Base-by-base conservation (phyloP, 2,329 filamentous ascomycete genomes). In the Colletotrichum siamense region DNA sequence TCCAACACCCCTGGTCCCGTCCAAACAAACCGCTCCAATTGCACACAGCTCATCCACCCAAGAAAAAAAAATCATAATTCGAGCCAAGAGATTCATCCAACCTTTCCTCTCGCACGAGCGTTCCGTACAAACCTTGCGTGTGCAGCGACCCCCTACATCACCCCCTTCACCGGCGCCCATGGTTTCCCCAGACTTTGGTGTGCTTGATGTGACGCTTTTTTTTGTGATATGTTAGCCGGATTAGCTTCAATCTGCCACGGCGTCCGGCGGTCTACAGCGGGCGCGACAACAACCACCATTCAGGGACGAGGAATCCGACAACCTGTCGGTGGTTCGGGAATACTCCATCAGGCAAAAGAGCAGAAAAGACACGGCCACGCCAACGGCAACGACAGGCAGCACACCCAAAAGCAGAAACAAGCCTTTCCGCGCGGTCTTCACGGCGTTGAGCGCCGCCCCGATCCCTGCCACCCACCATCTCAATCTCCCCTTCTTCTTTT, bases 151-250 rank as follows among this genome's bases (percentile, higher is more conserved):
- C 52, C 22, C 30, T 24, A 30, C 61, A 28, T 8, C 52, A n/a
- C 28, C 24, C 32, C 59, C 59, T 22, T 62, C 59, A 36, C 24
- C 24, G 39, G 28, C 26, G 36, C 18, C 28, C 52, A 63, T 70
- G 66, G 39, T 49, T 73, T 75, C 73, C 69, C 73, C 69, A 55
- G 69, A 68, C 62, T 74, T 36, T 28, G 3, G 34, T n/a, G 55
- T 15, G 49, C 24, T n/a, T 30, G 55, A 66, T 24, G 13, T 15
- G 55, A 55, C 24, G 16, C 22, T 26, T 28, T 28, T 30, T 65
- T 57, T 39, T 65, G 57, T 70, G 59, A 24, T 30, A 57, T 70
- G 61, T 39, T 22, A 64, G 57, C 59, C 36, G 26, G 24, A 16
- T 52, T 71, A 71, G 55, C 34, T 64, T 69, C 49, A 30, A n/a